Evolutionary conservation across 2,329 filamentous ascomycete genomes (phyloP).

Genomic region (Hawksworthiomyces lignivorus): DNA sequence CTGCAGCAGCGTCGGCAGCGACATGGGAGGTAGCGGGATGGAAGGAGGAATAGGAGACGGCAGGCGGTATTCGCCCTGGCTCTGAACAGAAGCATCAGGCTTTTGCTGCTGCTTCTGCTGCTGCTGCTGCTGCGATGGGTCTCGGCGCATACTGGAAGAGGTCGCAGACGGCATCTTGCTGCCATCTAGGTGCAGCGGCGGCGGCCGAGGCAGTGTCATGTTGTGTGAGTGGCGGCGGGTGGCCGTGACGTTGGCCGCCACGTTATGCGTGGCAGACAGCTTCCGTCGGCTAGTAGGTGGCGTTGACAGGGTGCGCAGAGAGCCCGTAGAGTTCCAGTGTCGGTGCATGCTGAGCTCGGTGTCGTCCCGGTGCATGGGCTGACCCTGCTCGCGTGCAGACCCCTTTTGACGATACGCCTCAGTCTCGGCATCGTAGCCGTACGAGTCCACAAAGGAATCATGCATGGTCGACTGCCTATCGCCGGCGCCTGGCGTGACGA

Average conservation of each 20-base stretch:
- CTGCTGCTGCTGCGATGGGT: too few species aligned
- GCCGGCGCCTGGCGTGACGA: too few species aligned
- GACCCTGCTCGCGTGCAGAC: too few species aligned
- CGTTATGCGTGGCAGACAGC: conserved; percentile 16
- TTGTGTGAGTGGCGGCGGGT: conserved; percentile 45
- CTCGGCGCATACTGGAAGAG: too few species aligned
- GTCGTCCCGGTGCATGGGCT: too few species aligned
- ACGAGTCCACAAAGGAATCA: too few species aligned
- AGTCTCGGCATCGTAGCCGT: too few species aligned
- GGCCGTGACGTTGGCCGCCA: conserved; percentile 24
- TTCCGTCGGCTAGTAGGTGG: conserved; percentile 39
- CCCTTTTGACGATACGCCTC: too few species aligned
- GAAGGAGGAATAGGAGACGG: conserved; percentile 44
- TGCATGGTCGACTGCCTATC: too few species aligned
- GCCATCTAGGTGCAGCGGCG: conserved; percentile 23
- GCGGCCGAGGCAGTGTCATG: conserved; percentile 32
- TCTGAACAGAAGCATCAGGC: neutral
- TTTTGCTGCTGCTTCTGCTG: too few species aligned
- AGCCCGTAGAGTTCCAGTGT: conserved; percentile 5
- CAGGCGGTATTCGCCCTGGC: conserved; percentile 16
- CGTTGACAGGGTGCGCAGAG: conserved; percentile 40
- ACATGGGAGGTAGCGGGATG: conserved; percentile 59
- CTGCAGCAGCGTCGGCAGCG: conserved; percentile 56
- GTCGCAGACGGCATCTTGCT: too few species aligned
- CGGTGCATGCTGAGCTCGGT: too few species aligned